A percentile compares a stretch with the other conserved stretches of the same genome.
phyloP scores from a whole-genome alignment of 768 basidiomycete species.

The Pisolithus tinctorius region DNA sequence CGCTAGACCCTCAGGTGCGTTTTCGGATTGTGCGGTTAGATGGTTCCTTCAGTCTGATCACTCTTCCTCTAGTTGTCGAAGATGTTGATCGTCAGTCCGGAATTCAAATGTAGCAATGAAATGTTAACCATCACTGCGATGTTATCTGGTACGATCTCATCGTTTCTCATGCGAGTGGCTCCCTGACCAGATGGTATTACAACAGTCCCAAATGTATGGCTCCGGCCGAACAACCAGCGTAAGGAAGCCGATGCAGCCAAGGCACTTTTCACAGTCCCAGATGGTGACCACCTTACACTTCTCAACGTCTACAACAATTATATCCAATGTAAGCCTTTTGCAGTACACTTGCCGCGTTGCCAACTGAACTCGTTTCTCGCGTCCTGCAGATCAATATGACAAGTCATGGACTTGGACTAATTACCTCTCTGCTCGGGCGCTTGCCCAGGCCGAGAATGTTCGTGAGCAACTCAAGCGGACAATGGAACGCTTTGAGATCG shows the following conservation, averaged over 20 bases:
- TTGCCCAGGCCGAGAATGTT: constrained; percentile 90
- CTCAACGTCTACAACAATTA: constrained; percentile 96
- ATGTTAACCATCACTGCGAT: constrained; percentile 93
- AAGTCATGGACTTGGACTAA: constrained; percentile 89
- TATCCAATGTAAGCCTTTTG: constrained; percentile 54
- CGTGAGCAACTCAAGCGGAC: constrained; percentile 79
- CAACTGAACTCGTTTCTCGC: background rate
- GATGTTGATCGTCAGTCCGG: constrained; percentile 89
- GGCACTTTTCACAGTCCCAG: constrained; percentile 79
- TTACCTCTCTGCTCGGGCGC: constrained; percentile 76
- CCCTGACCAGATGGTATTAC: background rate
- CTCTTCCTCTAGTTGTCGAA: constrained; percentile 56
- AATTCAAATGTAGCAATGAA: constrained; percentile 95
- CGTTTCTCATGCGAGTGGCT: background rate
- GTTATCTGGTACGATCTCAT: constrained; percentile 65
- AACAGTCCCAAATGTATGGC: constrained; percentile 84
- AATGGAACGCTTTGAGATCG: constrained; percentile 88
- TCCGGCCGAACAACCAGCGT: constrained; percentile 80
- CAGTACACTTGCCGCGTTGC: background rate
- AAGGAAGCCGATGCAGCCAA: constrained; percentile 94
- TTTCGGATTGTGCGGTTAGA: background rate
- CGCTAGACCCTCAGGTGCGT: constrained; percentile 89
- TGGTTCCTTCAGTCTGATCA: background rate
- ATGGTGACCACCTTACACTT: constrained; percentile 93
- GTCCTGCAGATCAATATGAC: constrained; percentile 57